Base-by-base conservation (phyloP, 371 early-diverging fungal genomes). In the Syncephalastrum contaminatum region DNA sequence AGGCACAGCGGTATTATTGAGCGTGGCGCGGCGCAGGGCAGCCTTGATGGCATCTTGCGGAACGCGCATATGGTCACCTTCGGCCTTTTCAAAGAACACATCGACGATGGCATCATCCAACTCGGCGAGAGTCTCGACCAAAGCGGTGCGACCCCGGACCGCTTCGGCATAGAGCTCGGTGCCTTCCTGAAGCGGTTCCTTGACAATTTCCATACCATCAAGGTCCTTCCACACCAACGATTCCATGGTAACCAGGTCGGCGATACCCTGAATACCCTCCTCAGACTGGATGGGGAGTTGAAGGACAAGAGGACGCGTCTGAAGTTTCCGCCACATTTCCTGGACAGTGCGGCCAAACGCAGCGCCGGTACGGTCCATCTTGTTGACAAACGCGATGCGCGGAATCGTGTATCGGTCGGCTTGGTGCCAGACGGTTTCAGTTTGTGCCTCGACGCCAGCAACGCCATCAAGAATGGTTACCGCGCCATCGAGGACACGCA, bases 371-470 rank as follows among this genome's bases (percentile, higher is more conserved):
- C 97, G 77, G 67, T 98, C 98, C 85, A 97, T 84, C 65, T 98
- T 97, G 77, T 98, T 98, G 39, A 97, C 84, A 81, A 92, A 96
- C 0, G 88, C 87, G 22, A 98, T 77, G 1, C 93, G 83, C 12
- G 96, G 93, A 1, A 97, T 75, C 3, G 73, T 70, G 62, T 96
- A 94, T 7, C 88, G 75, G 60, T 89, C 86, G 24, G 96, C 93
- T 69, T 96, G 96, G 22, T 68, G 61, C 95, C 96, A 96, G 15
- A 97, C 97, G 0, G 90, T 95, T 65, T 90, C 88, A 12, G 98
- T 98, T 72, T 98, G 98, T 4, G 96, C 97, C 67, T 98, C 94
- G 3, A 97, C 96, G n/a, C 97, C 98, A 0, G 93, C 88, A 2
- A 94, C 96, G 4, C 90, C 97, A 68, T 98, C 97, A 21, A 98